Base-by-base conservation (phyloP, 306 rosid genomes). In the Corylus americana region DNA sequence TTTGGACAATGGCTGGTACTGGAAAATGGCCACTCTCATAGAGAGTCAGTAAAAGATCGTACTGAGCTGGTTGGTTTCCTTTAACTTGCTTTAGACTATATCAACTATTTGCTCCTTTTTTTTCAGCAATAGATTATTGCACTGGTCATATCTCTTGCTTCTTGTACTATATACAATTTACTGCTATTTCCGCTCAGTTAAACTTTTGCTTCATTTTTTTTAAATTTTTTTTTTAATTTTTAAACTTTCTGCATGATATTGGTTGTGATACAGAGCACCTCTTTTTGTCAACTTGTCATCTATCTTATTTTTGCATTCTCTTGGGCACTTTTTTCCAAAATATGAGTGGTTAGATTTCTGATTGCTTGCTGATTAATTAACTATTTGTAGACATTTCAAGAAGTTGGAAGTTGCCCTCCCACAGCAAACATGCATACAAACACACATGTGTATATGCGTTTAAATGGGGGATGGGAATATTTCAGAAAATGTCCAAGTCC, bases 11-110 rank as follows among this genome's bases (percentile, higher is more conserved):
- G 98, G 99, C 83, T 93, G 81, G 85, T 82, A 71, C 75, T 87
- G 80, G 99, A 96, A 80, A 89, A 91, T 80, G 90, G 94, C 74
- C 93, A 91, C 64, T 91, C 98, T 83, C 89, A 71, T 80, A 82
- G 85, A 71, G 96, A 91, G 81, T 81, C 90, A 17, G 86, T 73
- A 44, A 86, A 87, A 80, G 93, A 91, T 88, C 78, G 88, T 31
- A 73, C 86, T 18, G 83, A 88, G 85, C 68, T 93, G 98, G 99
- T 96, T 89, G 76, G 96, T 85, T 75, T 86, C 81, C 79, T 47
- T 80, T 75, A 78, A 82, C 85, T 86, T 76, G 55, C 31, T 75
- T n/a, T 70, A 59, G 73, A 79, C 74, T 37, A 62, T 82, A 55
- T 8, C 39, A 35, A 45, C 31, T 29, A 57, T 35, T n/a, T 11